phyloP scores from a whole-genome alignment of 2,329 filamentous ascomycete species.

The Tolypocladium guangdongense region DNA sequence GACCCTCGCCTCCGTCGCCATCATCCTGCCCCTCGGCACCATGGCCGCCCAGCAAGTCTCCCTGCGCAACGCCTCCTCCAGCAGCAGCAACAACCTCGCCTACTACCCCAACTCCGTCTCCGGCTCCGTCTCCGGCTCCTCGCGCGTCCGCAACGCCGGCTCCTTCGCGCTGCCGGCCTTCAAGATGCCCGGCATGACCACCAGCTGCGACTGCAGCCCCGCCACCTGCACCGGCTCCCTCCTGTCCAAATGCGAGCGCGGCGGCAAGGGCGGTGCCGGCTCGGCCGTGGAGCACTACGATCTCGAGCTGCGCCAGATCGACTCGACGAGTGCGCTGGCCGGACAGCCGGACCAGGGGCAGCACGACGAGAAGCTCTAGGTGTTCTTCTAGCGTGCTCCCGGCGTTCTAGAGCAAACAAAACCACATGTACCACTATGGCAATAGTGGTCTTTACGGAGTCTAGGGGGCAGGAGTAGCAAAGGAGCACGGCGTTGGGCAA shows the following conservation, averaged over 20 bases:
- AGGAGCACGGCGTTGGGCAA: not conserved
- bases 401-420: not conserved
- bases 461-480: not conserved
- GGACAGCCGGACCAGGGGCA: conserved; percentile 18
- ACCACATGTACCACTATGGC: not conserved
- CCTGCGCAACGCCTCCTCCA: conserved; percentile 8
- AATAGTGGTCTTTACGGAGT: not conserved
- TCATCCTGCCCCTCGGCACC: conserved; percentile 41
- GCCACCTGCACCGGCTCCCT: conserved; percentile 3
- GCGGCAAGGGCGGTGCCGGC: not conserved
- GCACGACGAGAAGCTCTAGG: conserved; percentile 19
- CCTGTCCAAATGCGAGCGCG: not conserved
- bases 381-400: conserved; percentile 1
- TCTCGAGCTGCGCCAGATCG: conserved; percentile 20
- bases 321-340: conserved; percentile 9
- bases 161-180: conserved; percentile 7
- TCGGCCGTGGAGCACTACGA: conserved; percentile 16
- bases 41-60: conserved; percentile 37
- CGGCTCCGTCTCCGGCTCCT: too few relatives aligned
- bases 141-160: not conserved
- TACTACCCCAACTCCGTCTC: conserved; percentile 2
- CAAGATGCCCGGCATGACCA: conserved; percentile 8
- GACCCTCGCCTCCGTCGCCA: conserved; percentile 35
- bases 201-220: conserved; percentile 8
- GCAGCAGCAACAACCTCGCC: conserved; percentile 5